A percentile compares a stretch with the other conserved stretches of the same genome.
Conservation (phyloP, 2,329 filamentous ascomycete genomes). For the Metarhizium robertsii region DNA sequence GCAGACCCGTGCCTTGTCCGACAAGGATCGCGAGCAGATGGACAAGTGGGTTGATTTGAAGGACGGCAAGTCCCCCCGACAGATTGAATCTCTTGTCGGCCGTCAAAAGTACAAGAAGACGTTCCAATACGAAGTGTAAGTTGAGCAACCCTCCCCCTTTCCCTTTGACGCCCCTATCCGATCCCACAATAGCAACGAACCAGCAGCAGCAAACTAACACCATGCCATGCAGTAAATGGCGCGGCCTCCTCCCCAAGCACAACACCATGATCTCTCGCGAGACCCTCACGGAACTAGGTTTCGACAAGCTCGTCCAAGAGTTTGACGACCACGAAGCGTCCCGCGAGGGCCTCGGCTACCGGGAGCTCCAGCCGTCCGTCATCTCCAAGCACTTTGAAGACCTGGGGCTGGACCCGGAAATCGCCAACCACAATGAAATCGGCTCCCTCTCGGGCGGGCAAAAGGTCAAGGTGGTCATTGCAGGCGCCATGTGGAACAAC, state of each 20-base stretch:
- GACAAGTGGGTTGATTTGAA: slow-evolving; percentile 78
- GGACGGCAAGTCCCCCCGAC: slow-evolving; percentile 68
- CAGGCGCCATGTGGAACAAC: slow-evolving; percentile 97
- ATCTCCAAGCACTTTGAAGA: slow-evolving; percentile 99
- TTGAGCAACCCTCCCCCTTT: slow-evolving; percentile 7
- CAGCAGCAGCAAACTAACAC: too few relatives aligned
- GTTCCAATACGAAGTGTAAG: slow-evolving; percentile 92
- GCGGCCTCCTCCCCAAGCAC: slow-evolving; percentile 77
- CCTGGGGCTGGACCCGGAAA: slow-evolving; percentile 89
- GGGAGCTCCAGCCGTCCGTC: slow-evolving; percentile 81
- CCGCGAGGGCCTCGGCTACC: slow-evolving; percentile 95
- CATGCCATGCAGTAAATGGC: slow-evolving; percentile 65
- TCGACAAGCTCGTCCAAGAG: slow-evolving; percentile 89
- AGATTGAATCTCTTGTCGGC: slow-evolving; percentile 84
- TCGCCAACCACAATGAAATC: slow-evolving; percentile 98
- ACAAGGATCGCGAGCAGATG: slow-evolving; percentile 81
- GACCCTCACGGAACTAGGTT: slow-evolving; percentile 77
- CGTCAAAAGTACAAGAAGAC: slow-evolving; percentile 99
- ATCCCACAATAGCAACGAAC: neutral
- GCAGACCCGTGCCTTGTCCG: slow-evolving; percentile 84
- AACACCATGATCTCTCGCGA: slow-evolving; percentile 92
- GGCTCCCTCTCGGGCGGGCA: slow-evolving; percentile 92
- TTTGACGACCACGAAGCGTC: slow-evolving; percentile 98
- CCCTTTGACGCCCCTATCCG: too few relatives aligned
- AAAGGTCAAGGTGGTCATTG: slow-evolving; percentile 98